Evolutionary conservation across 2,329 filamentous ascomycete genomes (phyloP).

Genomic region (Xylariaceae sp.): DNA sequence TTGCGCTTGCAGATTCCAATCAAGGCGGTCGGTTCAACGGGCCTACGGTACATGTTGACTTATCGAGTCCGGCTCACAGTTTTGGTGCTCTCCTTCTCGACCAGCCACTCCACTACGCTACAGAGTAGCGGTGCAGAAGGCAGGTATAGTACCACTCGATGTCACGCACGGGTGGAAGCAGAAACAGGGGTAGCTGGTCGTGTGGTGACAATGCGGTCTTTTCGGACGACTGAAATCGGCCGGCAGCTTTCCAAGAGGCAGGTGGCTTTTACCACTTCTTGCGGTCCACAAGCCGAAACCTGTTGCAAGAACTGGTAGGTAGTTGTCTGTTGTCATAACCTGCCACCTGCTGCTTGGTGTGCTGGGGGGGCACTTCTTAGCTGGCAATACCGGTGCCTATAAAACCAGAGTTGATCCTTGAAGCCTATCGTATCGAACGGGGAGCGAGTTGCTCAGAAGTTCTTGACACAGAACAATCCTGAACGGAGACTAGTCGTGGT

Average conservation of each 20-base stretch:
- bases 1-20: slow-evolving; percentile 48
- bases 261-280: slow-evolving; percentile 26
- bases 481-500: too few relatives aligned
- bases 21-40: slow-evolving; percentile 32
- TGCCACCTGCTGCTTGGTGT: background rate
- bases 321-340: background rate
- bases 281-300: slow-evolving; percentile 23
- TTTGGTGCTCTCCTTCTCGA: slow-evolving; percentile 15
- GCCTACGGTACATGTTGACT: slow-evolving; percentile 8
- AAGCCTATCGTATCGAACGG: background rate
- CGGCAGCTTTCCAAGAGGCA: slow-evolving; percentile 29
- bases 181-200: slow-evolving; percentile 23
- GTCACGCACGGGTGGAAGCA: slow-evolving; percentile 30
- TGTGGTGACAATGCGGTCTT: slow-evolving; percentile 20
- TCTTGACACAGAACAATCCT: too few relatives aligned
- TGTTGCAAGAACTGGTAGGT: slow-evolving; percentile 8
- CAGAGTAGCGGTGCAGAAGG: slow-evolving; percentile 29
- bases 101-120: slow-evolving; percentile 29
- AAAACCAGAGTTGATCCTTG: background rate
- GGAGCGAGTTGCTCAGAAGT: background rate
- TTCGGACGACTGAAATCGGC: slow-evolving; percentile 27
- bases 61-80: slow-evolving; percentile 28
- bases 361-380: background rate
- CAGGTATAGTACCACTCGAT: slow-evolving; percentile 31
- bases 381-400: background rate